These are phyloP conservation scores for Neofusicoccum ribis DNA, from an alignment of 2,329 filamentous ascomycete species.

Conservation along the genomic window DNA sequence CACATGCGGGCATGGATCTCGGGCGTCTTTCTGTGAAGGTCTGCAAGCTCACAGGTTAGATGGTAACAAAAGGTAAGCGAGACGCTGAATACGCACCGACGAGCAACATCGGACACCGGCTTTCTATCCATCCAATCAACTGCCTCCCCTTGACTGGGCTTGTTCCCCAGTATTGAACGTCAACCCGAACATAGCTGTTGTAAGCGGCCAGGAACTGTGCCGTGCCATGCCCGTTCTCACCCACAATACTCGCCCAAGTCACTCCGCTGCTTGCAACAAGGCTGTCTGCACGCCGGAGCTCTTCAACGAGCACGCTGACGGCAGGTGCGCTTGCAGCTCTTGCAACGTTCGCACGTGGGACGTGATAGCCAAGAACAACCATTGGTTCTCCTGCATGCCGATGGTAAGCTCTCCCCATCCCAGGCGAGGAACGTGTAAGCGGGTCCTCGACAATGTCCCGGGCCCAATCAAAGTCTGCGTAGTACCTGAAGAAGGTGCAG, in stretches of 20 bases:
- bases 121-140: conserved; percentile 66
- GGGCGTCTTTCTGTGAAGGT: conserved; percentile 56
- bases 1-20: conserved; percentile 59
- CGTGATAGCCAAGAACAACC: conserved; percentile 63
- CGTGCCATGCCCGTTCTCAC: conserved; percentile 29
- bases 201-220: conserved; percentile 54
- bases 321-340: conserved; percentile 56
- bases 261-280: conserved; percentile 34
- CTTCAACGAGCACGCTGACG: conserved; percentile 51
- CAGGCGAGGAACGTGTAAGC: conserved; percentile 48
- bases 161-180: conserved; percentile 66
- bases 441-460: conserved; percentile 59
- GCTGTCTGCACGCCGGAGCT: conserved; percentile 51
- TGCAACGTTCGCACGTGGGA: conserved; percentile 62
- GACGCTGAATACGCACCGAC: conserved; percentile 50
- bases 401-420: conserved; percentile 46
- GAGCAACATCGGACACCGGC: conserved; percentile 58
- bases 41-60: conserved; percentile 33
- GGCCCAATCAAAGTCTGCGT: conserved; percentile 62
- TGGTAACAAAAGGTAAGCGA: not conserved
- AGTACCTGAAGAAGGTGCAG: conserved; percentile 63
- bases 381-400: conserved; percentile 61
- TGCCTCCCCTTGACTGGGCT: conserved; percentile 55
- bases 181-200: conserved; percentile 60
- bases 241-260: conserved; percentile 50